Evolutionary conservation across 768 basidiomycete genomes (phyloP).

Genomic region (Tulasnella sp.): DNA sequence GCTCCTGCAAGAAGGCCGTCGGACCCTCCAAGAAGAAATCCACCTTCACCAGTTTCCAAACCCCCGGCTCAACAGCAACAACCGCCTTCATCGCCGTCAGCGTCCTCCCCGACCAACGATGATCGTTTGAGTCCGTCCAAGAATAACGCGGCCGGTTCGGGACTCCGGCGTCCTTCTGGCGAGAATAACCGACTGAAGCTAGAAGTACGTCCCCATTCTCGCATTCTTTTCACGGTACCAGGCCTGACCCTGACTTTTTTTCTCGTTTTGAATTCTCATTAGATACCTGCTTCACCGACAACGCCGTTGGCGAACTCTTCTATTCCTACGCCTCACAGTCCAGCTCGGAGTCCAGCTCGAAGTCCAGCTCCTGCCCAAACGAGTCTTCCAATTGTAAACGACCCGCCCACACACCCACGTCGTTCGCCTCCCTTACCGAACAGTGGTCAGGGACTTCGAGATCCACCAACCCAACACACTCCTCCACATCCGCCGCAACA

Average conservation of each 20-base stretch:
- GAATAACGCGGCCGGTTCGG: not conserved
- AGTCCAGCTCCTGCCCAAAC: not conserved
- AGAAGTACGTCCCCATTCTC: not conserved
- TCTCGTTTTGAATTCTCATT: not conserved
- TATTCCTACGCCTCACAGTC: not conserved
- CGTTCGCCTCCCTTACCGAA: not conserved
- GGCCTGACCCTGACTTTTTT: not conserved
- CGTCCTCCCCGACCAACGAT: not conserved
- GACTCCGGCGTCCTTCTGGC: slow-evolving; percentile 10
- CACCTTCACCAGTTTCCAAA: not conserved
- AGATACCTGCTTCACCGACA: not conserved
- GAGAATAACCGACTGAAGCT: not conserved
- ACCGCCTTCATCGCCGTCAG: not conserved
- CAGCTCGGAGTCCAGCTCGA: not conserved
- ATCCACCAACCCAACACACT: not conserved
- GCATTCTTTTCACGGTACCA: not conserved
- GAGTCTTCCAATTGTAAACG: not conserved
- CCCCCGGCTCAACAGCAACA: slow-evolving; percentile 4
- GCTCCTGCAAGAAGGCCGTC: slow-evolving; percentile 5
- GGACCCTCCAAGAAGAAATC: not conserved
- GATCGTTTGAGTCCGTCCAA: not conserved
- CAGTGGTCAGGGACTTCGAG: not conserved
- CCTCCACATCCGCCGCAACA: not conserved
- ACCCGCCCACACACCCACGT: not conserved
- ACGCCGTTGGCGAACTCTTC: not conserved